Evolutionary conservation across 1,284 basidiomycete genomes (phyloP).

Genomic region (Fomitopsis betulina): DNA sequence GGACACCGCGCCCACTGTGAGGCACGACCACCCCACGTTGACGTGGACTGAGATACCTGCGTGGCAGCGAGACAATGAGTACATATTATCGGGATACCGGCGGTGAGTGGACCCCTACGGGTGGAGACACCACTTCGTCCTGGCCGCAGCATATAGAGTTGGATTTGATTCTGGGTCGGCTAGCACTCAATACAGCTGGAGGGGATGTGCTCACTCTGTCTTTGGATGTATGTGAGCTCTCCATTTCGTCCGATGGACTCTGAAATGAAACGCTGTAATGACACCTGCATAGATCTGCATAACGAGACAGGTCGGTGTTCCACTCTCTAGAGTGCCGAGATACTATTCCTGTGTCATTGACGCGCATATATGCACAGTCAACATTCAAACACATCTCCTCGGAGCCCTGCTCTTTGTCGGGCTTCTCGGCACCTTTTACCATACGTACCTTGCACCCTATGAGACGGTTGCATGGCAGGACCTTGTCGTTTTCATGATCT

Average conservation of each 20-base stretch:
- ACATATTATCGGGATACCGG: slow-evolving; percentile 70
- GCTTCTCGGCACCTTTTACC: slow-evolving; percentile 50
- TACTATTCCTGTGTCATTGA: background rate
- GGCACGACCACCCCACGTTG: slow-evolving; percentile 32
- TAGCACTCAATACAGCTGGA: slow-evolving; percentile 62
- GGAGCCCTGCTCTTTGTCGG: slow-evolving; percentile 69
- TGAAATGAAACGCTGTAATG: background rate
- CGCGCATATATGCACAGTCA: slow-evolving; percentile 47
- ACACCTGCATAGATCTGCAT: slow-evolving; percentile 58
- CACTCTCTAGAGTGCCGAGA: too few species aligned
- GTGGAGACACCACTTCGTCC: too few species aligned
- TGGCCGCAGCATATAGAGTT: background rate
- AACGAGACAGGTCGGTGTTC: slow-evolving; percentile 68
- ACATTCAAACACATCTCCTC: slow-evolving; percentile 86
- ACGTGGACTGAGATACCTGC: slow-evolving; percentile 61
- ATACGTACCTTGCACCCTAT: slow-evolving; percentile 45
- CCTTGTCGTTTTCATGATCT: slow-evolving; percentile 58
- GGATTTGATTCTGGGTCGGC: background rate
- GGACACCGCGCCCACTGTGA: background rate
- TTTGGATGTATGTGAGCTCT: slow-evolving; percentile 59
- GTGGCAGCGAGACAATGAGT: slow-evolving; percentile 77
- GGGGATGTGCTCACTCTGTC: slow-evolving; percentile 62
- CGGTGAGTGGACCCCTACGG: too few species aligned
- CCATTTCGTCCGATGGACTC: too few species aligned
- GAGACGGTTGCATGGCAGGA: slow-evolving; percentile 59